phyloP scores from a whole-genome alignment of 2,329 filamentous ascomycete species.

The Cytospora schulzeri region DNA sequence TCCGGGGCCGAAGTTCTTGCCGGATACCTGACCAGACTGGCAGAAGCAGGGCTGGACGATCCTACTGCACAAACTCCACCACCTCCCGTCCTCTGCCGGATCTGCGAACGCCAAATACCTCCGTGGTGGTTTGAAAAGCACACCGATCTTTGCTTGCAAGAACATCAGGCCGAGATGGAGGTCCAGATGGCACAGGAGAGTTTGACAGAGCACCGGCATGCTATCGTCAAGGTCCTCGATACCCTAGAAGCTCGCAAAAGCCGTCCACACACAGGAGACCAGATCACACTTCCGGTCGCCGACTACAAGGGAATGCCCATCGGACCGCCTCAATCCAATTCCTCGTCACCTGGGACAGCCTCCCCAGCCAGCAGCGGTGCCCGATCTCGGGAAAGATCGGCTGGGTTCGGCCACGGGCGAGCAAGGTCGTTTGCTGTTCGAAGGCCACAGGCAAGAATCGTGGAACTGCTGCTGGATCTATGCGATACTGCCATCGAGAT shows the following conservation, averaged over 20 bases:
- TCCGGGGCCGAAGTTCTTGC: slow-evolving; percentile 94
- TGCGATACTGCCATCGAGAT: slow-evolving; percentile 96
- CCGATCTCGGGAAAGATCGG: slow-evolving; percentile 70
- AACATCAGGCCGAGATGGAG: slow-evolving; percentile 96
- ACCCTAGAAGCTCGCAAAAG: slow-evolving; percentile 80
- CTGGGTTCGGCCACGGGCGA: slow-evolving; percentile 75
- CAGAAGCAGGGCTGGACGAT: slow-evolving; percentile 78
- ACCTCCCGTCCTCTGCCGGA: slow-evolving; percentile 85
- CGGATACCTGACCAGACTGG: slow-evolving; percentile 86
- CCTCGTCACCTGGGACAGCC: slow-evolving; percentile 71
- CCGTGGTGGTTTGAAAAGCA: slow-evolving; percentile 99
- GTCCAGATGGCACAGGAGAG: slow-evolving; percentile 95
- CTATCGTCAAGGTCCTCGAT: slow-evolving; percentile 93
- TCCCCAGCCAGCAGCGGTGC: slow-evolving; percentile 73
- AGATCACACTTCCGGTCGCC: slow-evolving; percentile 56
- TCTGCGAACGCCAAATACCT: slow-evolving; percentile 94
- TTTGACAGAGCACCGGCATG: slow-evolving; percentile 86
- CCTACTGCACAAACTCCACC: slow-evolving; percentile 78
- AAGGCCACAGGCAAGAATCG: slow-evolving; percentile 86
- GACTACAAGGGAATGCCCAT: slow-evolving; percentile 91
- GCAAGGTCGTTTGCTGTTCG: slow-evolving; percentile 89
- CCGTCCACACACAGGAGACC: slow-evolving; percentile 60
- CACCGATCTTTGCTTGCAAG: slow-evolving; percentile 91
- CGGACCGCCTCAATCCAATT: slow-evolving; percentile 70
- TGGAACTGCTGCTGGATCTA: slow-evolving; percentile 90